These are phyloP conservation scores for Massarina eburnea DNA, from an alignment of 2,329 filamentous ascomycete genomes.

Conservation along the genomic window DNA sequence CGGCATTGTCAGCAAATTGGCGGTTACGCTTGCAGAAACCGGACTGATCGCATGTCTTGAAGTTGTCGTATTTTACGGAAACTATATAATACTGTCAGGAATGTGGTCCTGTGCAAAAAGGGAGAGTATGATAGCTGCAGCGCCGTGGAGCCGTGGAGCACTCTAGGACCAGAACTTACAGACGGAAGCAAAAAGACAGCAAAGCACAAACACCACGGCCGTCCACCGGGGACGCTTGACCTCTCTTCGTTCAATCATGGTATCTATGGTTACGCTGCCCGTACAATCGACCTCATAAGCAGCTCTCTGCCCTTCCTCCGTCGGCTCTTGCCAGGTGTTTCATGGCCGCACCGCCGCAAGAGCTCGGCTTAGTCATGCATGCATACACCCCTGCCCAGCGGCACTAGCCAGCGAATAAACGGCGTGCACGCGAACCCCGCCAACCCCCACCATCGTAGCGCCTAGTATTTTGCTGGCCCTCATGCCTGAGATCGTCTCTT, in stretches of 20 bases:
- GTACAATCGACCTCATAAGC: conserved; percentile 18
- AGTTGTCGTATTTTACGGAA: conserved; percentile 91
- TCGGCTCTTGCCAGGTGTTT: conserved; percentile 13
- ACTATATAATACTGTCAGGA: conserved; percentile 51
- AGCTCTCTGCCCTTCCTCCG: conserved; percentile 9
- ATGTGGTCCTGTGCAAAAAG: background rate
- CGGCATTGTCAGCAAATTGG: conserved; percentile 78
- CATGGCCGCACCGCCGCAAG: conserved; percentile 8
- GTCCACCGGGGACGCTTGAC: conserved; percentile 61
- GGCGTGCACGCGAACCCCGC: conserved; percentile 11
- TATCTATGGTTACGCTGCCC: conserved; percentile 18
- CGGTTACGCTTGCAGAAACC: conserved; percentile 97
- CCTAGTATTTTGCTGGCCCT: conserved; percentile 30
- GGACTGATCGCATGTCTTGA: conserved; percentile 94
- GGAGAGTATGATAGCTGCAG: background rate
- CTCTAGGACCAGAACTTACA: conserved; percentile 32
- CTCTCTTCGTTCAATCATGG: conserved; percentile 40
- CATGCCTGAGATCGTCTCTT: conserved; percentile 6
- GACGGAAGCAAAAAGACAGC: conserved; percentile 38
- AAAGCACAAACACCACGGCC: conserved; percentile 44
- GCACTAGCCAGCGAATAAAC: conserved; percentile 1
- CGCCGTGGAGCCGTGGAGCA: conserved; percentile 1
- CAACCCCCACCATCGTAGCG: conserved; percentile 26
- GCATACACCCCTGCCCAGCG: background rate
- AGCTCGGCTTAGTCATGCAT: conserved; percentile 6